Percentiles rank a stretch among this genome's conserved stretches.
These are phyloP conservation scores for Aureobasidium lini DNA, from an alignment of 2,329 filamentous ascomycete species.

Conservation along the genomic window DNA sequence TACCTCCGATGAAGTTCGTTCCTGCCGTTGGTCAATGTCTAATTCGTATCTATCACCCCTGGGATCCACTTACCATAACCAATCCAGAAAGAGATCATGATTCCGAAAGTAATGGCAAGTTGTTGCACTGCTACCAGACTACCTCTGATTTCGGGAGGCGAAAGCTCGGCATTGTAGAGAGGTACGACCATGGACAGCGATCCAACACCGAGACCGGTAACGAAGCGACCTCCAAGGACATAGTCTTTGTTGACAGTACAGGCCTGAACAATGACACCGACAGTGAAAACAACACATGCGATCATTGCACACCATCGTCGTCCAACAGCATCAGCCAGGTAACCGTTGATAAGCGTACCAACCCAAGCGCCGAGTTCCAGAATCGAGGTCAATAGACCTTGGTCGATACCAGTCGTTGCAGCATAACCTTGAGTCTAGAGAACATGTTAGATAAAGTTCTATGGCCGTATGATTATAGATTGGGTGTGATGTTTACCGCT, in stretches of 20 bases:
- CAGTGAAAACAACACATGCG: slow-evolving; percentile 15
- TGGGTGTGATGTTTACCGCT: neutral
- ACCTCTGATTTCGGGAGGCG: slow-evolving; percentile 53
- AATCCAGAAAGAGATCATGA: slow-evolving; percentile 22
- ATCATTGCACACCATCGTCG: slow-evolving; percentile 13
- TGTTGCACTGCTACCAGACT: slow-evolving; percentile 58
- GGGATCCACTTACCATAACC: slow-evolving; percentile 24
- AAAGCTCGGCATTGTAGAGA: slow-evolving; percentile 38
- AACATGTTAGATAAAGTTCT: neutral
- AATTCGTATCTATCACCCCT: neutral
- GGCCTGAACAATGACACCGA: slow-evolving; percentile 61
- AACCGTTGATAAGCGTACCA: slow-evolving; percentile 59
- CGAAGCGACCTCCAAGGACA: slow-evolving; percentile 61
- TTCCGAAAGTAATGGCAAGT: slow-evolving; percentile 47
- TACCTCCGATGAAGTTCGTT: slow-evolving; percentile 44
- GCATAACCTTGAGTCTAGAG: slow-evolving; percentile 18
- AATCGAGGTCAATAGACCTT: slow-evolving; percentile 20
- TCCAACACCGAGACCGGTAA: slow-evolving; percentile 61
- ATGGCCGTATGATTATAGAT: rapidly evolving
- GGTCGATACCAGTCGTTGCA: slow-evolving; percentile 15
- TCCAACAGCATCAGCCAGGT: slow-evolving; percentile 26
- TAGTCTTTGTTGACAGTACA: slow-evolving; percentile 48
- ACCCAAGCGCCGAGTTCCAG: slow-evolving; percentile 19
- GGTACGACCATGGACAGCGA: slow-evolving; percentile 56
- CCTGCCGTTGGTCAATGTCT: slow-evolving; percentile 13